Evolutionary conservation across 2,329 filamentous ascomycete genomes (phyloP), one percentile per base, ranked within the genome.

Genomic region (Cytospora piceicola): DNA sequence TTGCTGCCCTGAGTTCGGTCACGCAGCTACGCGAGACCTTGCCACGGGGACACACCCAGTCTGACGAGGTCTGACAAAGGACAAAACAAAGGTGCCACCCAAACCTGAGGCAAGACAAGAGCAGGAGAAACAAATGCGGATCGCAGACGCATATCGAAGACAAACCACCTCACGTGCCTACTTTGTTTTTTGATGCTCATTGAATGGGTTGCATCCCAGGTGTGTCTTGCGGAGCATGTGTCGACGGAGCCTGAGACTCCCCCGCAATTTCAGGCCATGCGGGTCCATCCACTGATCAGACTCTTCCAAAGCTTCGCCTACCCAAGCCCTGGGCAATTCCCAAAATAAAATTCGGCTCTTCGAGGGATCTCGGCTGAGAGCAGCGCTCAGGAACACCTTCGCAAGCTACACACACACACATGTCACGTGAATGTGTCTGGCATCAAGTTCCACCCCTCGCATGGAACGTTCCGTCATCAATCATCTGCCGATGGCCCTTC

Each of bases 211-310:
- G 51, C 61, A 63, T 63, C 61, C 53, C 39, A 46, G 61, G 53
- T 52, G 61, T 63, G 39, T 20, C 7, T 32, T 36, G 42, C 22
- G 42, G 56, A 24, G 42, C 61, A 63, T 63, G 61, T 63, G 61
- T 55, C 53, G 30, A 55, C 53, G 46, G 53, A 42, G 22, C 39
- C 32, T 34, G 53, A 30, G 32, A 39, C 51, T n/a, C 39, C 60
- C 61, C 61, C 61, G 61, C 61, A 63, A 63, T 63, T 57, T 63
- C 8, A 49, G 53, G 20, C 29, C 61, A 63, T 63, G 61, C 61
- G 61, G 61, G 56, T 34, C 61, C 61, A 29, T 57, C 61, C 42
- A 63, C 53, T 63, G 61, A 63, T 63, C 61, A 63, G 27, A n/a
- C 17, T 34, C 53, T 49, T 14, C 46, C n/a, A 24, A 24, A 22